These are phyloP conservation scores for Hondaea fermentalgiana DNA, from an alignment of 108 stramenopile genomes.

Conservation along the genomic window DNA sequence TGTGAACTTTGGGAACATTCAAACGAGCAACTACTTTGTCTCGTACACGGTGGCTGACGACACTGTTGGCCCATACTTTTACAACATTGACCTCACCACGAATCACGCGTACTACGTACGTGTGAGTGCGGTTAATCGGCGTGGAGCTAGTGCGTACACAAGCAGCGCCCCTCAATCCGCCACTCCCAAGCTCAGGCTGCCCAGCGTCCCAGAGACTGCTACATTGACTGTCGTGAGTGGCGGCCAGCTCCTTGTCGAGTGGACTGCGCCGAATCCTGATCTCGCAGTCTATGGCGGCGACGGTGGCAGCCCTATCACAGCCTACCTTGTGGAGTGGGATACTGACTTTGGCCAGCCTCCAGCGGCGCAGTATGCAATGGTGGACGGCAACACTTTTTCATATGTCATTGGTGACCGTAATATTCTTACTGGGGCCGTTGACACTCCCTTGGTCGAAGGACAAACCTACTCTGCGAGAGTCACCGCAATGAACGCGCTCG, in stretches of 20 bases:
- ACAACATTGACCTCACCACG: conserved; percentile 50
- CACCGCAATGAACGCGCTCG: conserved; percentile 62
- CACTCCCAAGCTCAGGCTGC: conserved; percentile 22
- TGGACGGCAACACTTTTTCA: conserved; percentile 30
- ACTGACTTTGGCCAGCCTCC: conserved; percentile 50
- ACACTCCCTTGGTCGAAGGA: conserved; percentile 46
- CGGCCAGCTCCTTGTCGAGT: conserved; percentile 59
- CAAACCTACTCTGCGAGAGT: conserved; percentile 59
- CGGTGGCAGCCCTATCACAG: conserved; percentile 61
- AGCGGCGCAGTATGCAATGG: conserved; percentile 46
- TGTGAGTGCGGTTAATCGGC: conserved; percentile 63
- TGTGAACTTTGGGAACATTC: conserved; percentile 26
- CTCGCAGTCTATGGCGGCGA: conserved; percentile 62
- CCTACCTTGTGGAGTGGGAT: conserved; percentile 76
- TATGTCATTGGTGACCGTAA: conserved; percentile 64
- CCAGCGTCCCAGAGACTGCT: conserved; percentile 31
- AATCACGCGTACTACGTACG: conserved; percentile 51
- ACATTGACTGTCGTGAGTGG: conserved; percentile 35
- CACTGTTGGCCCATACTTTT: conserved; percentile 34
- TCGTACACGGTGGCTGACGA: conserved; percentile 20
- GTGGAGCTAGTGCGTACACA: conserved; percentile 14
- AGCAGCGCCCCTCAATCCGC: conserved; percentile 23
- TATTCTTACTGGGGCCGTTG: conserved; percentile 60
- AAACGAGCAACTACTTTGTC: neutral
- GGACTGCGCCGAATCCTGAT: conserved; percentile 51